Conservation (phyloP, 495 filamentous ascomycete species). For the Pseudotulostoma volvatum region DNA sequence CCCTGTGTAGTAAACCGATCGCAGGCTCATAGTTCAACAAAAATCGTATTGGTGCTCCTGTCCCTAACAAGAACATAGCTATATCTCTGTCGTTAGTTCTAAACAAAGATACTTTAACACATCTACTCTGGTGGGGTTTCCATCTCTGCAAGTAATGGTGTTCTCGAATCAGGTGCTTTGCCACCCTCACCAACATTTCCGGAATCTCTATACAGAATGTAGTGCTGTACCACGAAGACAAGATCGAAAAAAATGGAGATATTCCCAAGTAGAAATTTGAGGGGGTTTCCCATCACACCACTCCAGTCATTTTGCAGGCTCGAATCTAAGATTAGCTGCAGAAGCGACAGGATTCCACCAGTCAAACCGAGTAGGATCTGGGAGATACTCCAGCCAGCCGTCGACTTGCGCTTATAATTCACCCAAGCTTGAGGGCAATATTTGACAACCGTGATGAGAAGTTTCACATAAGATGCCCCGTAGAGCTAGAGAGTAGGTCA, state of each 20-base stretch:
- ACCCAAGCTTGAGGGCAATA: constrained; percentile 75
- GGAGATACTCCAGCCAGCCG: constrained; percentile 69
- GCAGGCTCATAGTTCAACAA: too few relatives aligned
- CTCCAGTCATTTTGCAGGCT: constrained; percentile 75
- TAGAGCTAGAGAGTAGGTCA: constrained; percentile 43
- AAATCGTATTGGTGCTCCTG: too few relatives aligned
- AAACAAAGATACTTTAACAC: too few relatives aligned
- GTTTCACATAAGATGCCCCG: constrained; percentile 66
- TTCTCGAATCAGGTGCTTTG: constrained; percentile 5
- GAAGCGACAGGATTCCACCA: constrained; percentile 68
- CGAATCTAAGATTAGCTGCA: constrained; percentile 71
- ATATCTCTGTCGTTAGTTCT: too few relatives aligned
- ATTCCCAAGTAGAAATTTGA: constrained; percentile 75
- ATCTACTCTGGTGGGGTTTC: not conserved
- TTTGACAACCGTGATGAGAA: constrained; percentile 77
- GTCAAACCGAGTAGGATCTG: constrained; percentile 74
- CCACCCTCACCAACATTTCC: constrained; percentile 7
- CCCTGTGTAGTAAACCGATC: too few relatives aligned
- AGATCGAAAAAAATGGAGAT: constrained; percentile 73
- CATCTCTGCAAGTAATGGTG: constrained; percentile 3
- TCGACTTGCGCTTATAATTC: constrained; percentile 72
- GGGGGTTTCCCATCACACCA: constrained; percentile 77
- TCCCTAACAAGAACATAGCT: too few relatives aligned
- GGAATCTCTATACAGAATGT: constrained; percentile 45
- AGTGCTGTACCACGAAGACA: constrained; percentile 80